Percentiles rank a stretch among this genome's conserved stretches.
These are phyloP conservation scores for Blastomyces percursus DNA, from an alignment of 2,329 filamentous ascomycete species.

Conservation along the genomic window DNA sequence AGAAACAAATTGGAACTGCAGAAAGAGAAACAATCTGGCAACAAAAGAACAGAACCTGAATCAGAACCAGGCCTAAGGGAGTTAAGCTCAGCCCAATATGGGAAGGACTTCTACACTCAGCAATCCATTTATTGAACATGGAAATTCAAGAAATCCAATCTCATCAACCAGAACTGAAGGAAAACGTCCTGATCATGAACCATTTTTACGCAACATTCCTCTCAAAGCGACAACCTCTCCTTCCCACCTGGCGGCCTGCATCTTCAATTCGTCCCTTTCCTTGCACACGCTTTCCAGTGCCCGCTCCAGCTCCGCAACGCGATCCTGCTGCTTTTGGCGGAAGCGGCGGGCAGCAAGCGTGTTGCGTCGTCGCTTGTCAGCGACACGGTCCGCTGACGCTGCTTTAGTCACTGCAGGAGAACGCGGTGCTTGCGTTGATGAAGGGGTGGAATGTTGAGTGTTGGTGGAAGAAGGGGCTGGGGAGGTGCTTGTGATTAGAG, in stretches of 20 bases:
- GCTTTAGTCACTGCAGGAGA: neutral
- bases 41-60: neutral
- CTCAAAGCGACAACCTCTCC: constrained; percentile 53
- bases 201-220: constrained; percentile 29
- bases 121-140: neutral
- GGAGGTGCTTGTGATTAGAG: neutral
- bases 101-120: neutral
- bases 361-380: constrained; percentile 52
- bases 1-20: neutral
- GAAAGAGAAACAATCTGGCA: neutral
- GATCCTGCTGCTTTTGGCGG: constrained; percentile 58
- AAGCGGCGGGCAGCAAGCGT: constrained; percentile 62
- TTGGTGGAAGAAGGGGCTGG: neutral
- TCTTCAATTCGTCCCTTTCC: constrained; percentile 53
- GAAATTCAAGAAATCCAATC: neutral
- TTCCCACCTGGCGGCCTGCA: constrained; percentile 53
- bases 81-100: neutral
- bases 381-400: constrained; percentile 4
- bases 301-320: constrained; percentile 51
- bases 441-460: neutral
- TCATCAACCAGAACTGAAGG: neutral
- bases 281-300: constrained; percentile 48
- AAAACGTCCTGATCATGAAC: neutral
- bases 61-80: neutral
- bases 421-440: neutral